Evolutionary conservation across 129 eudicot genomes (phyloP), one percentile per base, ranked within the genome.

Genomic region (Lactuca saligna): DNA sequence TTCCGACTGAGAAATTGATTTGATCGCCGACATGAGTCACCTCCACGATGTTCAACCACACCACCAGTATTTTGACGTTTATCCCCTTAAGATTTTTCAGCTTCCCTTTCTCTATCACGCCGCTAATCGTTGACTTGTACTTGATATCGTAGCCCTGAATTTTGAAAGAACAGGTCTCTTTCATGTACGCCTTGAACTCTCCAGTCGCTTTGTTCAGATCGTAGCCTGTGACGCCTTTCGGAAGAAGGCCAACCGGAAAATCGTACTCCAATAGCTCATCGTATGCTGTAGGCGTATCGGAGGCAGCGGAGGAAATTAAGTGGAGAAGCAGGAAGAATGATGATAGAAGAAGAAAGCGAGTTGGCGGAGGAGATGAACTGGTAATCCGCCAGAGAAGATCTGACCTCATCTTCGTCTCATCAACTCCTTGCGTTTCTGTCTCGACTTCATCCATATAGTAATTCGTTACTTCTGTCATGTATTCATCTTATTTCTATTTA

Each of bases 211-310:
- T 54, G 74, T 84, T 48, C 35, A 84, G 80, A 5, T 67, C 80
- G 82, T 84, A 84, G 46, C 80, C 79, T 5, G 79, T 84, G 63
- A 73, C 84, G 54, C 88, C 88, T 29, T 54, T 38, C n/a, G 88
- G 88, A 13, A 83, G 84, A 48, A 83, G 79, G 8, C 88, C 88
- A 5, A 72, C 74, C 8, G 88, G 88, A 44, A 83, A 83, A 49
- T 80, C 82, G 72, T 83, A 79, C 8, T 62, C 76, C 67, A 75
- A 54, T 16, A 83, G 73, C 41, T 63, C 74, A 4, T 83, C 84
- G 38, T 83, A 79, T 8, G 81, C 88, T 15, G 88, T 35, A 8
- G 77, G 84, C 2, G 35, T 15, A 39, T 5, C 62, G 74, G 38
- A 14, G 66, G 53, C 20, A 17, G 64, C 3, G 80, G 71, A 14